Evolutionary conservation across 2,329 filamentous ascomycete species (phyloP).

Genomic region (Alternaria gaisen): DNA sequence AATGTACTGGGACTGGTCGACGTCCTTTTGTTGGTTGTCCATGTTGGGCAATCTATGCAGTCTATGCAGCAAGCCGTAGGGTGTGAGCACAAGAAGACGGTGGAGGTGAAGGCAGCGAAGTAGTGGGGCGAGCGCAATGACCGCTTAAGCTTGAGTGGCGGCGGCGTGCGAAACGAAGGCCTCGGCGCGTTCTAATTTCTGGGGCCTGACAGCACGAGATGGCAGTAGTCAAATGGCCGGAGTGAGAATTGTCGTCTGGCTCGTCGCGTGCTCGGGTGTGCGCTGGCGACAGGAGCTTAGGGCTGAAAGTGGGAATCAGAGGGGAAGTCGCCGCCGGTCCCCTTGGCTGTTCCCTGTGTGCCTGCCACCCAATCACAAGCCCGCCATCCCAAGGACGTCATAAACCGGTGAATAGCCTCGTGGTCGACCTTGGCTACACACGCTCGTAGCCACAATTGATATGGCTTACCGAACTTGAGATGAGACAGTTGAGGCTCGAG

Average conservation of each 20-base stretch:
- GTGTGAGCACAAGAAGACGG: constrained; percentile 35
- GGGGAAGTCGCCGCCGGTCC: constrained; percentile 10
- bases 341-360: constrained; percentile 18
- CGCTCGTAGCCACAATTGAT: background rate
- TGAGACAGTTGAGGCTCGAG: background rate
- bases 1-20: constrained; percentile 61
- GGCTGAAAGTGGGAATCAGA: constrained; percentile 33
- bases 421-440: background rate
- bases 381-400: constrained; percentile 18
- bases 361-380: constrained; percentile 23
- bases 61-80: constrained; percentile 25
- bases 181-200: constrained; percentile 37
- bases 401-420: constrained; percentile 23
- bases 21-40: constrained; percentile 45
- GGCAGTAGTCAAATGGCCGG: constrained; percentile 15
- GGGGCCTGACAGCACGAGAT: constrained; percentile 26
- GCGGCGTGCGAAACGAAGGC: constrained; percentile 42
- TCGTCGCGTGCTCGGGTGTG: constrained; percentile 46
- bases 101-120: constrained; percentile 42
- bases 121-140: constrained; percentile 43
- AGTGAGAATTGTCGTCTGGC: constrained; percentile 19
- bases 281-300: constrained; percentile 28
- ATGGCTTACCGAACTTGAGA: too few relatives aligned
- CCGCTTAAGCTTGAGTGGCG: constrained; percentile 43
- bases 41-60: constrained; percentile 41